These are phyloP conservation scores for Vitis vinifera DNA, from an alignment of 164 flowering plant genomes.

Conservation along the genomic window DNA sequence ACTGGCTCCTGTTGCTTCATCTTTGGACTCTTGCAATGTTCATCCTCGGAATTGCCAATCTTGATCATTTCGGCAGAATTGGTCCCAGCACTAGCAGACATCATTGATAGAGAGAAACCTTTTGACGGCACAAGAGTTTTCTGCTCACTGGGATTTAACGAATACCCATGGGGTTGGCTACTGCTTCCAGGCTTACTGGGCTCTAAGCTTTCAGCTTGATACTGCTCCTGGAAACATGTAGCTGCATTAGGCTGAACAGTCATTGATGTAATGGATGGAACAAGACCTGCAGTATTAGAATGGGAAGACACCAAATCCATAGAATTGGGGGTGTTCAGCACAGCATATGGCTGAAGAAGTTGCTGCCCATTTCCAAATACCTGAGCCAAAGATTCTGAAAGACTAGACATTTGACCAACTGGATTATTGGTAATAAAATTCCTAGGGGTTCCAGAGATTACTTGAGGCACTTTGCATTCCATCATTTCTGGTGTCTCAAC, in stretches of 20 bases:
- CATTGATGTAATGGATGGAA: slow-evolving; percentile 12
- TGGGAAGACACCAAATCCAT: slow-evolving; percentile 23
- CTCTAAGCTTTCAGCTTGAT: slow-evolving; percentile 46
- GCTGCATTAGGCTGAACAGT: slow-evolving; percentile 23
- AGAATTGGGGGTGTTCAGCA: slow-evolving; percentile 32
- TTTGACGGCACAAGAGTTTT: neutral
- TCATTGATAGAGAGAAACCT: too few relatives aligned
- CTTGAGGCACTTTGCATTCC: slow-evolving; percentile 19
- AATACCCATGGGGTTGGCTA: slow-evolving; percentile 8
- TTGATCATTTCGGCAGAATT: slow-evolving; percentile 10
- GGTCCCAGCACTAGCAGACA: neutral
- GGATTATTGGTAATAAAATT: slow-evolving; percentile 37
- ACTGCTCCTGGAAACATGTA: slow-evolving; percentile 23
- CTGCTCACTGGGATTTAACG: slow-evolving; percentile 8
- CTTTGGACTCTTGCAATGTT: slow-evolving; percentile 11
- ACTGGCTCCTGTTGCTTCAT: slow-evolving; percentile 17
- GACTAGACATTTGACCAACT: slow-evolving; percentile 39
- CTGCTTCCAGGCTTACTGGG: slow-evolving; percentile 10
- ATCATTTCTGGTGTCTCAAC: slow-evolving; percentile 12
- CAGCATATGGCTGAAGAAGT: slow-evolving; percentile 50
- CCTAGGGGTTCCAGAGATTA: slow-evolving; percentile 25
- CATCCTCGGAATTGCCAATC: slow-evolving; percentile 12
- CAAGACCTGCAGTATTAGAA: slow-evolving; percentile 19
- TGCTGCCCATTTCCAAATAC: slow-evolving; percentile 49
- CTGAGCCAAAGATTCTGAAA: slow-evolving; percentile 60